Conservation (phyloP, 768 basidiomycete species). For the Trametes cingulata region DNA sequence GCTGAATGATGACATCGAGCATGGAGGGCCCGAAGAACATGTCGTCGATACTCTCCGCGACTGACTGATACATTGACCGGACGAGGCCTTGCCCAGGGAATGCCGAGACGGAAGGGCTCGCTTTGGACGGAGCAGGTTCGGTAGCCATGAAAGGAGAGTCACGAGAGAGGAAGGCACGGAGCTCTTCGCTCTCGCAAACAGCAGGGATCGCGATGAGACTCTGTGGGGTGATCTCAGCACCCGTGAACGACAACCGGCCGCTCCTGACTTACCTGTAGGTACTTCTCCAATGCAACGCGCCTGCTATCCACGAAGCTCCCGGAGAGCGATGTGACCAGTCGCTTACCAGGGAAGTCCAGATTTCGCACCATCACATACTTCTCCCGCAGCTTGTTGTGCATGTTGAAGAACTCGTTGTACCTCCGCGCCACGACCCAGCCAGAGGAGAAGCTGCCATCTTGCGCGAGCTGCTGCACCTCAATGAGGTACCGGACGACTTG, state of each 20-base stretch:
- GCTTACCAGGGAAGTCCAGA: constrained; percentile 91
- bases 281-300: constrained; percentile 79
- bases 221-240: constrained; percentile 38
- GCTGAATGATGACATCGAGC: constrained; percentile 92
- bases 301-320: constrained; percentile 86
- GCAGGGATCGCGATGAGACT: constrained; percentile 69
- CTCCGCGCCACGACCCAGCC: constrained; percentile 94
- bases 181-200: constrained; percentile 80
- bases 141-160: constrained; percentile 80
- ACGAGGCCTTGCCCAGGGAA: constrained; percentile 79
- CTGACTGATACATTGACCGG: constrained; percentile 84
- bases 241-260: too few species aligned
- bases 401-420: constrained; percentile 92
- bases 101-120: constrained; percentile 33
- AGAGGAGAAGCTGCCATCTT: constrained; percentile 74
- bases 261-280: constrained; percentile 69
- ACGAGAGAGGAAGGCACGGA: constrained; percentile 84
- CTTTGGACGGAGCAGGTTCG: constrained; percentile 43
- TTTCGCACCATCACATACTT: constrained; percentile 62
- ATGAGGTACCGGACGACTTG: constrained; percentile 90
- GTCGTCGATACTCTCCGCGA: constrained; percentile 94
- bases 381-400: constrained; percentile 86
- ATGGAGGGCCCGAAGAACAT: constrained; percentile 96
- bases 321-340: constrained; percentile 85
- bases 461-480: constrained; percentile 86